Evolutionary conservation across 257 asterid species (phyloP), one percentile per base, ranked within the genome.

Genomic region (Cruciata laevipes): DNA sequence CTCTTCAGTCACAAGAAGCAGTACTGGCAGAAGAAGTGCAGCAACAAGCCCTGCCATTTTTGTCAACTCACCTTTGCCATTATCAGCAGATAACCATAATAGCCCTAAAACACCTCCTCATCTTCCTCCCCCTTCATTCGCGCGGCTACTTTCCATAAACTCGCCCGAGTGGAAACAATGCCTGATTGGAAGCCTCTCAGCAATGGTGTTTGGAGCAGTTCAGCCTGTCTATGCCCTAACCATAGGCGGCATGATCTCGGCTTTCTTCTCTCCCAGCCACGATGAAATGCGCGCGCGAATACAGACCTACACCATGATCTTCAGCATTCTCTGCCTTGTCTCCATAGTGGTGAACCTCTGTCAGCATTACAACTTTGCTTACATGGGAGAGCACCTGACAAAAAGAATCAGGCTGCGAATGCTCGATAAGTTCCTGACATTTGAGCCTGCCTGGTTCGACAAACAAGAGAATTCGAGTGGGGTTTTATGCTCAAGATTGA

Each of bases 361-460:
- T 73, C 96, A 90, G 33, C 97, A 90, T 65, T 86, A 88, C 82
- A 83, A 81, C 56, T 90, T 90, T 21, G 95, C 92, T 0, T 78
- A 79, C 83, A 84, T 90, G 96, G 96, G 97, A 0, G 97, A 90
- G 79, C 76, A 76, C 31, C 75, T 90, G 31, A 88, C 95, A 0
- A 86, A 81, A 47, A 66, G 96, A 52, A 79, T 88, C 38, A 67
- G 97, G 3, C 25, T 90, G 17, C 78, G 61, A 67, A 78, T 85
- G 86, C 88, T 90, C 0, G 81, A 83, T 77, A 90, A 88, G 61
- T 75, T 88, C 4, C 30, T 90, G 73, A 83, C 88, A 0, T 88
- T 88, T 55, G 97, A 90, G 61, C 51, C 95, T 0, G 95, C 92
- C 5, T 90, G 96, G 96, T 90, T 90, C 32, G 97, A 90, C 32